Base-by-base conservation (phyloP, 202 grass and related monocot genomes). In the Brachypodium distachyon region DNA sequence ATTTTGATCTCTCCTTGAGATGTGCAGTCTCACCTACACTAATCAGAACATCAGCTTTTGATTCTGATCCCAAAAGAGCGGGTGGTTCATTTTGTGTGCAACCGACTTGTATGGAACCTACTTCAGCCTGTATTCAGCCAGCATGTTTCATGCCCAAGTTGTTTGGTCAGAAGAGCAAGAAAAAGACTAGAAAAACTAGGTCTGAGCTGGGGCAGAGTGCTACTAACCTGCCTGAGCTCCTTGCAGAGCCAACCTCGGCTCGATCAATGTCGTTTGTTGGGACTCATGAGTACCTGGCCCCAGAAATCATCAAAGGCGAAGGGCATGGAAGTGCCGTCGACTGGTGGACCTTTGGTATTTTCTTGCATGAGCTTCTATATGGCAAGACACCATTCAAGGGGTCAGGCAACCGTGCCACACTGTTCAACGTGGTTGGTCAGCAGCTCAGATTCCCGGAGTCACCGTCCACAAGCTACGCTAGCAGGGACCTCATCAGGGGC, bases 321-420 rank as follows among this genome's bases (percentile, higher is more conserved):
- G 95, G 91, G 28, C 91, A 97, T 82, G 95, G 95, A 32, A 97
- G 95, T 64, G 95, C 91, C 13, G 91, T 97, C 41, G 95, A 97
- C 69, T 97, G 95, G 95, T 94, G 95, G 95, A 97, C 91, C 42
- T 97, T 97, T 0, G 95, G 95, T 9, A 94, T 97, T 72, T 97
- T 97, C 77, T 86, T 97, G 23, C 91, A 94, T 2, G 89, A 94
- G 67, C 85, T 97, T 59, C 78, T 97, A 4, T 97, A 92, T 0
- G 89, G 96, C 33, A 92, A 90, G 72, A 98, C 96, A 10, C 96
- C 96, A 18, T 98, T 98, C 85, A 98, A 98, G 79, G 96, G 96
- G 34, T 92, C 96, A 36, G 96, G 85, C 46, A 98, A 95, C 81
- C 82, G 91, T 9, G 96, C 96, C 33, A 98, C 96, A 2, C 67